Percentiles rank a stretch among this genome's conserved stretches.
Conservation (phyloP, 371 early-diverging fungal species). For the Mucor piriformis region DNA sequence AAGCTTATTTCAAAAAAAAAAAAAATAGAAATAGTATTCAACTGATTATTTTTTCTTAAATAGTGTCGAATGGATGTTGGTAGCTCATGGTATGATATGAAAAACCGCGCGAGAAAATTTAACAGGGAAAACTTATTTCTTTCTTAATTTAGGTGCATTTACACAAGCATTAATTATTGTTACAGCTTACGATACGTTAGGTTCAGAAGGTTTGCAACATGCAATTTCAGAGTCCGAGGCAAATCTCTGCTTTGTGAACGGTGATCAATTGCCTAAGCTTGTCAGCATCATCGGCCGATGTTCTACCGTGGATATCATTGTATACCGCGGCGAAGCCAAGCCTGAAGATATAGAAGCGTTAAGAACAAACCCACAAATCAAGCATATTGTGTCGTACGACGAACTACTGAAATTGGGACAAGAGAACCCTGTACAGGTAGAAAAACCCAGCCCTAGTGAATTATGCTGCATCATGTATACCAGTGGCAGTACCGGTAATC, state of each 20-base stretch:
- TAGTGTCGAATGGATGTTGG: slow-evolving; percentile 50
- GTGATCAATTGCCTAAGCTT: slow-evolving; percentile 65
- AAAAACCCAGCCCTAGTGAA: slow-evolving; percentile 61
- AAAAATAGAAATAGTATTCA: background rate
- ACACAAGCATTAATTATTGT: slow-evolving; percentile 69
- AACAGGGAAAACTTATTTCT: background rate
- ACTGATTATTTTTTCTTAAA: background rate
- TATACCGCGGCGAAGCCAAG: slow-evolving; percentile 73
- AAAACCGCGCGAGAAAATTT: background rate
- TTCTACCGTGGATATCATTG: slow-evolving; percentile 64
- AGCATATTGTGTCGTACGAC: slow-evolving; percentile 46
- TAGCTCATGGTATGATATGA: slow-evolving; percentile 39
- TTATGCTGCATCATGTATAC: slow-evolving; percentile 87
- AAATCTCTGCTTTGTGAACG: slow-evolving; percentile 66
- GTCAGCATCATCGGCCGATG: slow-evolving; percentile 49
- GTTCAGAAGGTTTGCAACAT: slow-evolving; percentile 69
- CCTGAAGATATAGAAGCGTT: slow-evolving; percentile 13
- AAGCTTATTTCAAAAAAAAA: background rate
- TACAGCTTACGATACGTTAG: slow-evolving; percentile 86
- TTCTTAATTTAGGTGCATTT: slow-evolving; percentile 44
- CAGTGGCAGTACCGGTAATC: slow-evolving; percentile 83
- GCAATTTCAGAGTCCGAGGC: slow-evolving; percentile 71
- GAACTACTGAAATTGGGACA: slow-evolving; percentile 67
- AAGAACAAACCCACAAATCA: slow-evolving; percentile 20
- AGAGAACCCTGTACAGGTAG: slow-evolving; percentile 57